Evolutionary conservation across 2,329 filamentous ascomycete species (phyloP), one percentile per base, ranked within the genome.

Genomic region (Nemania sp.): DNA sequence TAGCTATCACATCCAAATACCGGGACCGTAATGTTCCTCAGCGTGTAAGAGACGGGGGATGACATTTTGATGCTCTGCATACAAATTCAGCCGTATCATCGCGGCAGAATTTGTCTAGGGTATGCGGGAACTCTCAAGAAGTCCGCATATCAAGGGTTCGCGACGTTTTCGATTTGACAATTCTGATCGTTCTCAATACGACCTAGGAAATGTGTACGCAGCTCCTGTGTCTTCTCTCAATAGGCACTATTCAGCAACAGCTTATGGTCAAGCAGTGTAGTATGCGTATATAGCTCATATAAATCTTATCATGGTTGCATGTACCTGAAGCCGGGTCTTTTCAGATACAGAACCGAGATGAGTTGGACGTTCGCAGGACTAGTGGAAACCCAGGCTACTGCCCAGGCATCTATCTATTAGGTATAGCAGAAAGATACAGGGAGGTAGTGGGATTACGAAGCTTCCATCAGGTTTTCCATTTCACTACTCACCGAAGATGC

Each of bases 311-410:
- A 44, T 39, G 14, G 23, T 20, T 23, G 28, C 46, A 28, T 5
- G 43, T 15, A 53, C 40, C 34, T 49, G 34, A 44, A 48, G 49
- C 49, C 39, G 44, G 54, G 49, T 14, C 26, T 24, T 6, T 24
- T 15, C 30, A n/a, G 49, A 41, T 23, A 11, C 22, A 12, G 23
- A 44, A 20, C 49, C 49, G 43, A 56, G 23, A 56, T 56, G 49
- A 49, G 19, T 39, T 45, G 43, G 43, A 24, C 20, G 31, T 12
- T 17, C 48, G 37, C 48, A 42, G 36, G 23, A 52, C 11, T 19
- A 17, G 4, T 31, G n/a, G 33, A 36, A 36, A 36, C 33, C n/a
- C 19, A 17, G 33, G 14, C 14, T 17, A 17, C n/a, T 36, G 15
- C 14, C 14, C n/a, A 36, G 14, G 33, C 33, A n/a, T n/a, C n/a